A percentile compares a stretch with the other conserved stretches of the same genome.
These are phyloP conservation scores for Trichophyton simii DNA, from an alignment of 2,329 filamentous ascomycete species.

Conservation along the genomic window DNA sequence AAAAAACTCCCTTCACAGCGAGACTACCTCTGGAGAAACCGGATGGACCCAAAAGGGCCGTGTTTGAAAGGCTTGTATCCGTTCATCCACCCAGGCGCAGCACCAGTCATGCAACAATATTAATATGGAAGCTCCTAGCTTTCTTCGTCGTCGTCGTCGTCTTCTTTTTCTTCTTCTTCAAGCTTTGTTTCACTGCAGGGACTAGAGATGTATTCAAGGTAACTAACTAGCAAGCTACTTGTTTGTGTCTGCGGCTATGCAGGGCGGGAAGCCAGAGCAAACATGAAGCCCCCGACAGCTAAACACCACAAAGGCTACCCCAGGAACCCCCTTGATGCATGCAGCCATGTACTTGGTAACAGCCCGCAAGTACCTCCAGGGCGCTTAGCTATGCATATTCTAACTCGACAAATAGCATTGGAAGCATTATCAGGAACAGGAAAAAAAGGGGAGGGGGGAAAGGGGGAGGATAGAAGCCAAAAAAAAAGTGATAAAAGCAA, in stretches of 20 bases:
- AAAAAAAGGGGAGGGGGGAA: not conserved
- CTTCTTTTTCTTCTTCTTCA: not conserved
- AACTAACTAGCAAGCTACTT: not conserved
- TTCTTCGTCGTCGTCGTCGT: no score
- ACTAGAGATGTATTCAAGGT: no score
- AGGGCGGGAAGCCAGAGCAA: not conserved
- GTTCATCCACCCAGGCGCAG: not conserved
- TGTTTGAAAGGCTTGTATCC: not conserved
- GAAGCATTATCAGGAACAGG: not conserved
- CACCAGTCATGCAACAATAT: not conserved
- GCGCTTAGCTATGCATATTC: not conserved
- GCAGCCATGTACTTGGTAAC: no score
- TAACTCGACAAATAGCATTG: not conserved
- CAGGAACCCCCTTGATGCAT: no score
- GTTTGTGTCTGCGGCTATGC: no score
- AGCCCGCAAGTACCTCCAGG: not conserved
- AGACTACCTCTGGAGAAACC: no score
- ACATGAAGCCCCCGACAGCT: not conserved
- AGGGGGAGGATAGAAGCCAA: not conserved
- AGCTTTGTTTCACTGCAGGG: not conserved
- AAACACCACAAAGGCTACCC: not conserved
- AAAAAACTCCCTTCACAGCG: no score
- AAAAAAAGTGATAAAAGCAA: not conserved
- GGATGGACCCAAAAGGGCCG: not conserved
- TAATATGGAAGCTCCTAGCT: not conserved